Conservation (phyloP, 1,284 basidiomycete genomes). For the Xanthoconium separans region DNA sequence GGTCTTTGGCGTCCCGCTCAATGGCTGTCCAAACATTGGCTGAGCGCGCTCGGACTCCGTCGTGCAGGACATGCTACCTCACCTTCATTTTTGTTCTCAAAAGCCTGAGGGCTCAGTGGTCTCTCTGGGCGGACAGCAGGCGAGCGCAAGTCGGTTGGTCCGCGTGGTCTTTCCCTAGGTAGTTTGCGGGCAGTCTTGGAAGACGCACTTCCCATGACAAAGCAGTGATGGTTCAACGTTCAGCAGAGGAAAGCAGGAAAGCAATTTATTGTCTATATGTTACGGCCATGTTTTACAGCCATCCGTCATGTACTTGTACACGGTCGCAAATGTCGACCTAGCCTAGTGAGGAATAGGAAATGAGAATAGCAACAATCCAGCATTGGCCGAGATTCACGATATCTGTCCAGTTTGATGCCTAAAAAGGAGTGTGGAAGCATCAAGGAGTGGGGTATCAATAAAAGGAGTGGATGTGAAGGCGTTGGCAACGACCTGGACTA, state of each 20-base stretch:
- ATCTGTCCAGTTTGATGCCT: constrained; percentile 24
- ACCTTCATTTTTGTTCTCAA: constrained; percentile 57
- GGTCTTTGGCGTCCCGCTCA: constrained; percentile 67
- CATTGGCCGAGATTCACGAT: constrained; percentile 31
- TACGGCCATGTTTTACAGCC: constrained; percentile 40
- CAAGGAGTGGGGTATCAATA: constrained; percentile 29
- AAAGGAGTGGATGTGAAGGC: constrained; percentile 24
- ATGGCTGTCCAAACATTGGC: constrained; percentile 48
- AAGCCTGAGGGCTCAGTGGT: constrained; percentile 39
- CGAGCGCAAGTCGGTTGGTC: constrained; percentile 49
- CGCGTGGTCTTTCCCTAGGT: constrained; percentile 53
- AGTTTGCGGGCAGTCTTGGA: constrained; percentile 69
- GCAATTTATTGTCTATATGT: constrained; percentile 38
- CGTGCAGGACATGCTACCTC: not conserved
- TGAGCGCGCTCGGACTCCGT: not conserved
- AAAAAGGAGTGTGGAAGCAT: constrained; percentile 28
- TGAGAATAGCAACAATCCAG: constrained; percentile 37
- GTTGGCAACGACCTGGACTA: constrained; percentile 29
- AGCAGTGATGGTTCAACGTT: no score
- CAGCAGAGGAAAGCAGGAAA: constrained; percentile 1
- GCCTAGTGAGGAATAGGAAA: constrained; percentile 30
- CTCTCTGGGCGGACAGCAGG: constrained; percentile 14
- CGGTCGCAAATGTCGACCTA: constrained; percentile 33
- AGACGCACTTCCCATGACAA: constrained; percentile 62
- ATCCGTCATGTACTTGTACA: constrained; percentile 42